Base-by-base conservation (phyloP, 768 basidiomycete genomes). In the Calocera viscosa region DNA sequence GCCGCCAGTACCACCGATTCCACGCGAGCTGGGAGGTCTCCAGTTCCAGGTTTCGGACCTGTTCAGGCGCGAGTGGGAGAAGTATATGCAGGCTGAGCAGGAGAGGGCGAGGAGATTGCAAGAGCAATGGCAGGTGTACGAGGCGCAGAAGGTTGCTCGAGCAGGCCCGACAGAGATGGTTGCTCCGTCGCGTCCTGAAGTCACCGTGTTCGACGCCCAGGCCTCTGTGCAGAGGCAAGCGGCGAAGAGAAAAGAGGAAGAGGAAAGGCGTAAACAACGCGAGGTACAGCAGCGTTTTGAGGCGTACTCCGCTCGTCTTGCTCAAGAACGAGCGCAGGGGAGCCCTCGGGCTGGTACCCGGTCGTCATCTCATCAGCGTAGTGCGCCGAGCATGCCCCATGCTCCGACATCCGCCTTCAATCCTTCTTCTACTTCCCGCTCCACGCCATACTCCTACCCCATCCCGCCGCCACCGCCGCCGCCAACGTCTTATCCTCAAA, bases 221-320 rank as follows among this genome's bases (percentile, higher is more conserved):
- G 53, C 22, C 5, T 26, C 30, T 12, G 53, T 16, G 53, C 53
- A 60, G 53, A 60, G 53, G 30, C 14, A 12, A 30, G 53, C 53
- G 14, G 30, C 53, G 53, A 60, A 60, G 53, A 60, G 19, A 30
- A 26, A 60, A 28, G 53, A 26, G 30, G 53, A 60, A 32, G 53
- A 60, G 53, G 53, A 60, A 60, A 60, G 53, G 30, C 26, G 24
- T 16, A 60, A 60, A 60, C 53, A 60, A 60, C 53, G 53, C 53
- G 53, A 60, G 53, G 53, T 60, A 60, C 53, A 60, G 53, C 53
- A 60, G 53, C 53, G 53, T 60, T 60, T 60, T 60, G 53, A 60
- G 53, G 53, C 53, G 11, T 60, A 16, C 19, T 28, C 30, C 14
- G 53, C 53, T 5, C 53, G 30, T 60, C 53, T 60, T 60, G 53